Conservation (phyloP, 805 yeast species). For the Cyberlindnera mississippiensis region DNA sequence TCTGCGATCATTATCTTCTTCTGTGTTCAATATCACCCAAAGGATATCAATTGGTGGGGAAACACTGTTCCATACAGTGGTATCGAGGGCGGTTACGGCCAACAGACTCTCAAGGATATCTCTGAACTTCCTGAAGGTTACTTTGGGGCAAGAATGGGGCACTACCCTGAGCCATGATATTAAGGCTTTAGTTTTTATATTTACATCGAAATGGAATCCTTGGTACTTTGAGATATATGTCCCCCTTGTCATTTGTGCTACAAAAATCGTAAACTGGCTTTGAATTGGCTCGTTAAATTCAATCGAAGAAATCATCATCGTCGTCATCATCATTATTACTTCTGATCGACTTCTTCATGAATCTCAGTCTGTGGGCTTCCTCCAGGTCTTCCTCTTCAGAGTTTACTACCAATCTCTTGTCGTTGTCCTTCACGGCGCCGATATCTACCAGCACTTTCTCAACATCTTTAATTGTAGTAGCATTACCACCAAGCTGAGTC, state of each 20-base stretch:
- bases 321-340: slow-evolving; percentile 39
- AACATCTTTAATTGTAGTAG: slow-evolving; percentile 62
- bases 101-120: slow-evolving; percentile 10
- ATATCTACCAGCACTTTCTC: slow-evolving; percentile 67
- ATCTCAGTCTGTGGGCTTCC: slow-evolving; percentile 49
- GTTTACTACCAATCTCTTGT: slow-evolving; percentile 61
- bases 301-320: slow-evolving; percentile 46
- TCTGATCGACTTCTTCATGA: slow-evolving; percentile 55
- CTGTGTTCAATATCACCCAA: slow-evolving; percentile 41
- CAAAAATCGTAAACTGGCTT: no score
- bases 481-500: slow-evolving; percentile 79
- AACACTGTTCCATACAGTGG: slow-evolving; percentile 39
- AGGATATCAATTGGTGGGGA: slow-evolving; percentile 62
- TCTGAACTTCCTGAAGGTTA: slow-evolving; percentile 14
- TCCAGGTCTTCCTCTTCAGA: slow-evolving; percentile 57
- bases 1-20: slow-evolving; percentile 50
- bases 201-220: no score
- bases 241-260: no score
- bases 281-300: no score
- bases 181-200: no score
- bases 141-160: slow-evolving; percentile 21
- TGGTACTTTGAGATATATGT: no score
- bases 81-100: slow-evolving; percentile 35
- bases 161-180: slow-evolving; percentile 10
- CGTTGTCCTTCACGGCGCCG: slow-evolving; percentile 62